Base-by-base conservation (phyloP, 192 early-diverging fungal genomes). In the Umbelopsis sp. region DNA sequence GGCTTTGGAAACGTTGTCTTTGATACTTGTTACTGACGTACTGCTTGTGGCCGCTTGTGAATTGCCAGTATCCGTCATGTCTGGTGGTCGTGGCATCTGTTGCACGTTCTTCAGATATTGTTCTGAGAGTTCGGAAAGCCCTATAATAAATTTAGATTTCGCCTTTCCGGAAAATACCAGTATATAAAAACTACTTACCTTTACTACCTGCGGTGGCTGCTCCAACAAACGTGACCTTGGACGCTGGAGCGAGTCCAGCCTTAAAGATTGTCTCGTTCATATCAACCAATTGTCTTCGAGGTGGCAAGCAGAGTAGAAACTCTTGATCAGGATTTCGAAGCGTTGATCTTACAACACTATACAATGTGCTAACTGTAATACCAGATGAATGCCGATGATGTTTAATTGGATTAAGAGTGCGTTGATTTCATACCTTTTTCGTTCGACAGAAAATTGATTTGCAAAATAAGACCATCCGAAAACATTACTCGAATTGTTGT, bases 401-500 rank as follows among this genome's bases (percentile, higher is more conserved):
- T 1, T 21, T 21, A n/a, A 49, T 49, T 21, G 1, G 20, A 49
- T n/a, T n/a, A n/a, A n/a, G 2, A 17, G 20, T 49, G 20, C 4
- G 2, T 16, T 7, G 44, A 17, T 41, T 41, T 1, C 76, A 16
- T 74, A 89, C 87, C 83, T 71, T 69, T 76, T 43, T 91, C 92
- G 4, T 82, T 84, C 6, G 91, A 90, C 20, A 79, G 59, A 74
- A 97, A 98, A 3, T 87, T 81, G 0, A 90, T 91, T 72, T 97
- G 93, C 9, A 97, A 53, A 31, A 88, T 87, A 3, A 83, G 77
- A 29, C 84, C 81, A 79, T 97, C 94, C 9, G 93, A 91, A 74
- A 98, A 93, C 24, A 91, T 85, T n/a, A 97, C 86, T 2, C 97
- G 87, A 31, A 98, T 88, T 6, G 82, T 77, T 0, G 92, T 90